Percentiles rank a stretch among this genome's conserved stretches.
Conservation (phyloP, 495 filamentous ascomycete genomes). For the Filosporella fistucella region DNA sequence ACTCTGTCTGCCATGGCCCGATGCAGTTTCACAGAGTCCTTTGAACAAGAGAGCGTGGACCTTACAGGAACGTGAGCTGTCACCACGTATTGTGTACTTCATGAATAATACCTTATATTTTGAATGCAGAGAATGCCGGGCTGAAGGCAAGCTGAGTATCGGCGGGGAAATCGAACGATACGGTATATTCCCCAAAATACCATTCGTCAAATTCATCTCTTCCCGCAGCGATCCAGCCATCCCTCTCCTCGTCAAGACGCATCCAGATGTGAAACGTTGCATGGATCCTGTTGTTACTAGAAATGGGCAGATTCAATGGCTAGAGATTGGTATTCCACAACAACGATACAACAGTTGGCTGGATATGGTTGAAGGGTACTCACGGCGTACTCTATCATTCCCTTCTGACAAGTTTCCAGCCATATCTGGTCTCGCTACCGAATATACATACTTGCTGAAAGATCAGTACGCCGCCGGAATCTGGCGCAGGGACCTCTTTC, state of each 20-base stretch:
- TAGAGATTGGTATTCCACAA: not conserved
- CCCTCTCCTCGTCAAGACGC: not conserved
- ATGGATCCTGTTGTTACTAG: not conserved
- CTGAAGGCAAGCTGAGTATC: not conserved
- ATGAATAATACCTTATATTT: conserved; percentile 10
- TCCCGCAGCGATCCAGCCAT: not conserved
- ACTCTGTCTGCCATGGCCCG: not conserved
- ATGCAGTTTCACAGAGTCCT: not conserved
- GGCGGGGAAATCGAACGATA: not conserved
- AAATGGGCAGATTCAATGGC: not conserved
- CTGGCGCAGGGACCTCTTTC: conserved; percentile 6
- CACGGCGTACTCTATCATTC: not conserved
- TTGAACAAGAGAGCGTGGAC: conserved; percentile 17
- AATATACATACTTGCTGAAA: conserved; percentile 4
- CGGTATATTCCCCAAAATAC: too few species aligned
- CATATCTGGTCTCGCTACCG: conserved; percentile 10
- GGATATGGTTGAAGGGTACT: conserved; percentile 10
- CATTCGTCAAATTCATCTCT: too few species aligned
- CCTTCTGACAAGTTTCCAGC: conserved; percentile 7
- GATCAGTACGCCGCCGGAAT: conserved; percentile 15
- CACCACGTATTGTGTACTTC: conserved; percentile 18
- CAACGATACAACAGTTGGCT: conserved; percentile 3
- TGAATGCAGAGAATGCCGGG: conserved; percentile 16
- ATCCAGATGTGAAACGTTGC: not conserved
- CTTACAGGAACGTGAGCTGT: conserved; percentile 18